phyloP scores from a whole-genome alignment of 495 filamentous ascomycete species.

The Pyrenopolyporus hunteri region DNA sequence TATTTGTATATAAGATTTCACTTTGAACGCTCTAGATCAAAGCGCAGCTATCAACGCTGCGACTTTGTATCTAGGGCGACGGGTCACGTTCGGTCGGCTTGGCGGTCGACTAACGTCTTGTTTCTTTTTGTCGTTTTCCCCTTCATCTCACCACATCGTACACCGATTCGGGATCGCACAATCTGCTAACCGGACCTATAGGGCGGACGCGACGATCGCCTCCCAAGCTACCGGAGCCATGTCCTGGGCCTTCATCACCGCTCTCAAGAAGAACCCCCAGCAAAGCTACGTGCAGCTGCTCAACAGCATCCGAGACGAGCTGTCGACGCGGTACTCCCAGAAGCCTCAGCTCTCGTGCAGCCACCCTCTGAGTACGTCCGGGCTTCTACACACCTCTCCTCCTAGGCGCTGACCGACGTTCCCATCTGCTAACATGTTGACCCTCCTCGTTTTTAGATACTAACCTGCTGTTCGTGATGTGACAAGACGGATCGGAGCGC shows the following conservation, averaged over 20 bases:
- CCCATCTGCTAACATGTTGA: conserved; percentile 30
- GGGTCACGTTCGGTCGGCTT: conserved; percentile 58
- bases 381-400: conserved; percentile 7
- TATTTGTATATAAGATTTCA: conserved; percentile 31
- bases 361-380: conserved; percentile 86
- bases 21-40: conserved; percentile 50
- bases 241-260: conserved; percentile 95
- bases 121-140: not conserved
- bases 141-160: not conserved
- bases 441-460: conserved; percentile 50
- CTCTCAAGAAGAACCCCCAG: conserved; percentile 95
- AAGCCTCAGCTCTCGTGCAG: conserved; percentile 97
- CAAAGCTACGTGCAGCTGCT: conserved; percentile 96
- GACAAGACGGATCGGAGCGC: conserved; percentile 23
- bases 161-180: too few species aligned
- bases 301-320: conserved; percentile 92
- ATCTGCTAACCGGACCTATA: conserved; percentile 34
- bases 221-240: conserved; percentile 96
- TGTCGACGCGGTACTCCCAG: conserved; percentile 87
- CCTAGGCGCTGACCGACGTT: conserved; percentile 22
- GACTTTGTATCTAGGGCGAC: conserved; percentile 58
- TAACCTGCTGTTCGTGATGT: conserved; percentile 60
- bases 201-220: conserved; percentile 67
- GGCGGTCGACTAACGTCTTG: not conserved
- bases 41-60: conserved; percentile 42